These are phyloP conservation scores for Phalaenopsis hybrid DNA, from an alignment of 116 monocot genomes.

Conservation along the genomic window DNA sequence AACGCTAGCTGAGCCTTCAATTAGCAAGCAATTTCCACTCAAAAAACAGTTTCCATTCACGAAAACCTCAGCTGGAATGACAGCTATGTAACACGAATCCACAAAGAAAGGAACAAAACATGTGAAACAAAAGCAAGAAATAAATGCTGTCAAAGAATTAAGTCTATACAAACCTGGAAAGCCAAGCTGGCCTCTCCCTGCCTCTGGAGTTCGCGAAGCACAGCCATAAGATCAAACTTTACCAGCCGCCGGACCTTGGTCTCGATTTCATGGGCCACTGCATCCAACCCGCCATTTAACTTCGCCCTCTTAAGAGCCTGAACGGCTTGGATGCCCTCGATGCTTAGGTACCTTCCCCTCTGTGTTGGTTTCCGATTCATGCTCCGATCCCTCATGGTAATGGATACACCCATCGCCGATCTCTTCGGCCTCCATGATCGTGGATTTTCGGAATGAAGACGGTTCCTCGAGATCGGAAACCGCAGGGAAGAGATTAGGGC, in stretches of 20 bases:
- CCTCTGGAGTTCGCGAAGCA: slow-evolving; percentile 56
- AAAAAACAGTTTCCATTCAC: too few relatives aligned
- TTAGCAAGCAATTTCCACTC: too few relatives aligned
- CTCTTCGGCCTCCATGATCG: slow-evolving; percentile 6
- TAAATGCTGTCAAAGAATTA: neutral
- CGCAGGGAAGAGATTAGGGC: neutral
- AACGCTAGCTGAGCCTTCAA: too few relatives aligned
- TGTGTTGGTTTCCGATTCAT: slow-evolving; percentile 87
- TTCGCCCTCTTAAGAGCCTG: slow-evolving; percentile 72
- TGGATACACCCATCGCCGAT: neutral
- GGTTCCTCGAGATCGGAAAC: neutral
- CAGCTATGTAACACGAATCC: neutral
- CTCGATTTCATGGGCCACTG: slow-evolving; percentile 22
- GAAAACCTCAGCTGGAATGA: neutral
- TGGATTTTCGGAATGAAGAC: neutral
- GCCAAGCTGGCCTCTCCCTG: slow-evolving; percentile 64
- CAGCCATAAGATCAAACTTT: slow-evolving; percentile 50
- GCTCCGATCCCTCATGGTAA: slow-evolving; percentile 67
- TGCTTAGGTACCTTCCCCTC: slow-evolving; percentile 79
- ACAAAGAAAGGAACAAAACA: neutral
- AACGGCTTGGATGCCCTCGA: slow-evolving; percentile 87
- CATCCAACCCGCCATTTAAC: slow-evolving; percentile 6
- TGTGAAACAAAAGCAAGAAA: neutral
- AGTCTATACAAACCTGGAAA: slow-evolving; percentile 37
- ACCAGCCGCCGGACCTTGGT: slow-evolving; percentile 66